These are phyloP conservation scores for Colletotrichum lindemuthianum DNA, from an alignment of 2,329 filamentous ascomycete species.

Conservation along the genomic window DNA sequence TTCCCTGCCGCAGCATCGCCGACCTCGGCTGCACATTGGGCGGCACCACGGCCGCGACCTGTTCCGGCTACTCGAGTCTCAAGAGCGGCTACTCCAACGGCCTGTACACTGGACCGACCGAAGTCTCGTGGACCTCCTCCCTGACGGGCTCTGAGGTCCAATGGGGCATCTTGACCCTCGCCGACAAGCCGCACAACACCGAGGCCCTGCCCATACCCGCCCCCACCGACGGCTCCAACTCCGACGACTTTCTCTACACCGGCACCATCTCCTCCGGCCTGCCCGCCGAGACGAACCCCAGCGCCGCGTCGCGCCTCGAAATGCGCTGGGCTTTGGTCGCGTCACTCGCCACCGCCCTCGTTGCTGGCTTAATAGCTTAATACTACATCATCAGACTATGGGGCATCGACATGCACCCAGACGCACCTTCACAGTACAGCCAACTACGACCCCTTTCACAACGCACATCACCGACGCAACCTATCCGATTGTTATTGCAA, in stretches of 20 bases:
- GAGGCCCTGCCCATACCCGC: constrained; percentile 1
- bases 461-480: too few relatives aligned
- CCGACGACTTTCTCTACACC: constrained; percentile 35
- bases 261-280: constrained; percentile 18
- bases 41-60: constrained; percentile 56
- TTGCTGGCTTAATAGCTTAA: constrained; percentile 11
- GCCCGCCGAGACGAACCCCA: constrained; percentile 33
- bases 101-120: constrained; percentile 52
- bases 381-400: background rate
- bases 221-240: constrained; percentile 24
- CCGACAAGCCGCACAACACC: constrained; percentile 47
- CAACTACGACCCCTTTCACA: background rate
- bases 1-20: constrained; percentile 48
- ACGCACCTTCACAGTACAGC: background rate
- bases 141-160: constrained; percentile 52
- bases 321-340: constrained; percentile 8
- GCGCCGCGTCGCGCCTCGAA: constrained; percentile 23
- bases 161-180: constrained; percentile 57
- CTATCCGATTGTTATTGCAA: too few relatives aligned
- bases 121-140: constrained; percentile 57
- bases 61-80: constrained; percentile 59
- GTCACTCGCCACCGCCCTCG: constrained; percentile 25
- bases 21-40: constrained; percentile 55
- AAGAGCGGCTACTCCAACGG: constrained; percentile 51
- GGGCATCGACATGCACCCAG: background rate